These are phyloP conservation scores for Cyphellophora europaea DNA, from an alignment of 2,329 filamentous ascomycete species.

Conservation along the genomic window DNA sequence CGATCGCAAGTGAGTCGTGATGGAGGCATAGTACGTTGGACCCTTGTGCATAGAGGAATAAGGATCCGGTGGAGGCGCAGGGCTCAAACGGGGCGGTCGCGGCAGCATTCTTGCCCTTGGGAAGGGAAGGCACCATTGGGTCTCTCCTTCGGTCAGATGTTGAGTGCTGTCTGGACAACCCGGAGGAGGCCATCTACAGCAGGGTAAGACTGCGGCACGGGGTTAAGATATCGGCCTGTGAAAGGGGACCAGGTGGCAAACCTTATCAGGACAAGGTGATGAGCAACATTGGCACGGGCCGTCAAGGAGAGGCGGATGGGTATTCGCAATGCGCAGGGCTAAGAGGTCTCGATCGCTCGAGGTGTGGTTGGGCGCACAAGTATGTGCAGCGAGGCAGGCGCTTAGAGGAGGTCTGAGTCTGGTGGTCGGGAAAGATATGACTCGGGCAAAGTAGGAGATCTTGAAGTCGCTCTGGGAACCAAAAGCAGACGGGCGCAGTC, in stretches of 20 bases:
- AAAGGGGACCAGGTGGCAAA: constrained; percentile 7
- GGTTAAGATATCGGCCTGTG: constrained; percentile 3
- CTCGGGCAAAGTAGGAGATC: neutral
- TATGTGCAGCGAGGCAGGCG: neutral
- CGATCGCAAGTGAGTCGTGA: constrained; percentile 84
- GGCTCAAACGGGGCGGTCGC: constrained; percentile 60
- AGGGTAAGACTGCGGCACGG: constrained; percentile 9
- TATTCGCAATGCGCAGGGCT: neutral
- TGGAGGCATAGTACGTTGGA: constrained; percentile 76
- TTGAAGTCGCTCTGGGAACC: neutral
- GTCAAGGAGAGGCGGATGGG: neutral
- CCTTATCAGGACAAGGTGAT: neutral
- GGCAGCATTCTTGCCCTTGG: constrained; percentile 9
- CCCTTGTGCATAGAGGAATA: constrained; percentile 82
- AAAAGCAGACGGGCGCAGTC: no score
- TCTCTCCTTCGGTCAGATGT: constrained; percentile 15
- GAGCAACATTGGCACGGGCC: neutral
- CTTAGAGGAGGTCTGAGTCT: neutral
- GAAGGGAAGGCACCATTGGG: constrained; percentile 7
- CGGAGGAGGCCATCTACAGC: constrained; percentile 8
- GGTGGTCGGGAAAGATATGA: neutral
- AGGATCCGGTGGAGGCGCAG: constrained; percentile 80
- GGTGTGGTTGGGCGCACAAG: neutral
- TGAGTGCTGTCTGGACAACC: constrained; percentile 15
- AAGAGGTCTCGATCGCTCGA: no score